These are phyloP conservation scores for Calcarisporium arbuscula DNA, from an alignment of 2,329 filamentous ascomycete genomes.

Conservation along the genomic window DNA sequence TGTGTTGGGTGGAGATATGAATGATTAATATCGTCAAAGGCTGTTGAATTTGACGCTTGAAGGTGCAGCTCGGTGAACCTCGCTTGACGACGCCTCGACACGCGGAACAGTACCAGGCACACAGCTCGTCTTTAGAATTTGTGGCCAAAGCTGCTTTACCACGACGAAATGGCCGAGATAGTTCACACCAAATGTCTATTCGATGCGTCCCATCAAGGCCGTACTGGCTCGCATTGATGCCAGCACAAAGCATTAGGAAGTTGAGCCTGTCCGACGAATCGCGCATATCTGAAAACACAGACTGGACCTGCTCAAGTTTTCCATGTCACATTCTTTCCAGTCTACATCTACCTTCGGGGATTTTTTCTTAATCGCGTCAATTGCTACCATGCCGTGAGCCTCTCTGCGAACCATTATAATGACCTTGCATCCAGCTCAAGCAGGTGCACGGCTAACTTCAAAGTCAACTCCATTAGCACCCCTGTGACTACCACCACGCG, in stretches of 20 bases:
- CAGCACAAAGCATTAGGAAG: constrained; percentile 35
- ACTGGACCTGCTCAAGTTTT: constrained; percentile 28
- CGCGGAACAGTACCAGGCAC: constrained; percentile 27
- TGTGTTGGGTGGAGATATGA: constrained; percentile 22
- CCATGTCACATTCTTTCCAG: constrained; percentile 36
- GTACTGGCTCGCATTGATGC: constrained; percentile 36
- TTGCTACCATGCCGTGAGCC: constrained; percentile 22
- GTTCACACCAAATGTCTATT: constrained; percentile 38
- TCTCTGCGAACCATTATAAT: constrained; percentile 29
- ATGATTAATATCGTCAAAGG: constrained; percentile 37
- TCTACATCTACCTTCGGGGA: constrained; percentile 23
- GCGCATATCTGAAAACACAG: constrained; percentile 29
- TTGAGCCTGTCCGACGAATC: constrained; percentile 31
- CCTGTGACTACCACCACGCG: constrained; percentile 31
- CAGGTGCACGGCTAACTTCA: constrained; percentile 27
- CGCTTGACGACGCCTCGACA: constrained; percentile 34
- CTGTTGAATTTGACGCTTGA: constrained; percentile 29
- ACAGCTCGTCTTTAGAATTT: constrained; percentile 33
- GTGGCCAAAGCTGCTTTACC: constrained; percentile 33
- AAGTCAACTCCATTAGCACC: constrained; percentile 33
- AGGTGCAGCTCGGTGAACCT: constrained; percentile 32
- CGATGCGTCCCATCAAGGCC: constrained; percentile 32
- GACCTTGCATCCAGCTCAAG: constrained; percentile 25
- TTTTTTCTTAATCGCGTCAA: constrained; percentile 20
- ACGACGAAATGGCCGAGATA: constrained; percentile 39